Evolutionary conservation across 306 rosid genomes (phyloP).

Genomic region (Begonia peltatifolia): DNA sequence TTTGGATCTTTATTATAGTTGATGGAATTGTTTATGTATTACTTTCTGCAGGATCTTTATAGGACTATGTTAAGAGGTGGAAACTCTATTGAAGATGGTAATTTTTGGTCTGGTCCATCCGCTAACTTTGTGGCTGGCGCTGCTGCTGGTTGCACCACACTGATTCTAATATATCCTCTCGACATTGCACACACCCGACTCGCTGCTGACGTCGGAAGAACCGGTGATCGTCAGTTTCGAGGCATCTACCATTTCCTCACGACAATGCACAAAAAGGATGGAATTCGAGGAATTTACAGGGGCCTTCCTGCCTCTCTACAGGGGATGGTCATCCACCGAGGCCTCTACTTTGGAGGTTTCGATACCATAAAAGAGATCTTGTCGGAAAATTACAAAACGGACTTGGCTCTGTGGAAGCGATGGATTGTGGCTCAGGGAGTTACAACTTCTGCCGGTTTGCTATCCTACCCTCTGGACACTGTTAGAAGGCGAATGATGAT

Average conservation of each 20-base stretch:
- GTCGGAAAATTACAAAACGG: constrained; percentile 32
- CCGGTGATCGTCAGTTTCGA: constrained; percentile 58
- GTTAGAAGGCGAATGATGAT: constrained; percentile 98
- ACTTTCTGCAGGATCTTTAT: constrained; percentile 65
- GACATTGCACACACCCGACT: constrained; percentile 96
- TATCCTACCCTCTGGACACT: constrained; percentile 85
- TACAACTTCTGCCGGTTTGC: constrained; percentile 76
- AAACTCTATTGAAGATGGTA: constrained; percentile 17
- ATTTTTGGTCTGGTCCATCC: constrained; percentile 52
- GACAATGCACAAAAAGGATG: constrained; percentile 50
- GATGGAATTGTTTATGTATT: neutral
- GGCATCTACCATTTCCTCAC: constrained; percentile 76
- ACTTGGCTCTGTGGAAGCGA: constrained; percentile 61
- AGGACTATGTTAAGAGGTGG: constrained; percentile 50
- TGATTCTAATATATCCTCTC: constrained; percentile 73
- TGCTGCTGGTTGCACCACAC: constrained; percentile 82
- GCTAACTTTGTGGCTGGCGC: constrained; percentile 83
- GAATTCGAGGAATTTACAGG: constrained; percentile 59
- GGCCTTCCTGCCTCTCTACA: constrained; percentile 96
- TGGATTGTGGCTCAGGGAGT: constrained; percentile 91
- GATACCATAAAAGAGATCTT: constrained; percentile 71
- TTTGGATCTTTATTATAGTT: too few species aligned
- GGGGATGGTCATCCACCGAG: constrained; percentile 82
- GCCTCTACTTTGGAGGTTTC: constrained; percentile 90
- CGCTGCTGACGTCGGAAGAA: constrained; percentile 81